Conservation (phyloP, 2,329 filamentous ascomycete species). For the Teratosphaeria viscida region DNA sequence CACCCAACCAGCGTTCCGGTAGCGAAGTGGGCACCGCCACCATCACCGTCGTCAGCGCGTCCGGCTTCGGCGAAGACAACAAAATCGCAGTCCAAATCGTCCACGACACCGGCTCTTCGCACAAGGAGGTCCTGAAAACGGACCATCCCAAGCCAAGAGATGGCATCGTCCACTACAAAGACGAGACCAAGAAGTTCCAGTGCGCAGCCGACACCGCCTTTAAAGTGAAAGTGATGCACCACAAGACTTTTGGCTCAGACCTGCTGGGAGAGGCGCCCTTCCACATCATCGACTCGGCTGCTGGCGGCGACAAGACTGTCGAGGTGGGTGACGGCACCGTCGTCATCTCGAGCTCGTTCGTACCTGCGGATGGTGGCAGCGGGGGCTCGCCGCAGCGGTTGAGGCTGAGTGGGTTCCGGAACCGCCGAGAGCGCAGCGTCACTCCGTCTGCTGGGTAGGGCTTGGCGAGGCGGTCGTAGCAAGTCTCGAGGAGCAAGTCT, state of each 20-base stretch:
- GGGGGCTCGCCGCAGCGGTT: constrained; percentile 6
- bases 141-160: constrained; percentile 70
- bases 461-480: not conserved
- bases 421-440: constrained; percentile 20
- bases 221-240: constrained; percentile 74
- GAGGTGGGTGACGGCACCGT: constrained; percentile 69
- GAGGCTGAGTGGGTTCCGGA: constrained; percentile 16
- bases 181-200: constrained; percentile 46
- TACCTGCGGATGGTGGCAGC: constrained; percentile 13
- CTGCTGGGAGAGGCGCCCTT: constrained; percentile 80
- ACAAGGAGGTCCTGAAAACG: constrained; percentile 79
- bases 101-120: constrained; percentile 44
- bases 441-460: constrained; percentile 18
- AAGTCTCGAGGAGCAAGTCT: not conserved
- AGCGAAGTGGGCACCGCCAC: constrained; percentile 63
- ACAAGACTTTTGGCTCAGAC: constrained; percentile 66
- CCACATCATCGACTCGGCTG: constrained; percentile 73
- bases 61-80: constrained; percentile 52
- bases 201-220: constrained; percentile 79
- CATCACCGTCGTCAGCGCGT: constrained; percentile 69
- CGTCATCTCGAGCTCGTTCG: constrained; percentile 33
- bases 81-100: constrained; percentile 26
- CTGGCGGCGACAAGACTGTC: constrained; percentile 57
- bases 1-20: not conserved
- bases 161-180: constrained; percentile 57